Percentiles rank a stretch among this genome's conserved stretches.
phyloP scores from a whole-genome alignment of 306 rosid species.

The Vicia villosa region DNA sequence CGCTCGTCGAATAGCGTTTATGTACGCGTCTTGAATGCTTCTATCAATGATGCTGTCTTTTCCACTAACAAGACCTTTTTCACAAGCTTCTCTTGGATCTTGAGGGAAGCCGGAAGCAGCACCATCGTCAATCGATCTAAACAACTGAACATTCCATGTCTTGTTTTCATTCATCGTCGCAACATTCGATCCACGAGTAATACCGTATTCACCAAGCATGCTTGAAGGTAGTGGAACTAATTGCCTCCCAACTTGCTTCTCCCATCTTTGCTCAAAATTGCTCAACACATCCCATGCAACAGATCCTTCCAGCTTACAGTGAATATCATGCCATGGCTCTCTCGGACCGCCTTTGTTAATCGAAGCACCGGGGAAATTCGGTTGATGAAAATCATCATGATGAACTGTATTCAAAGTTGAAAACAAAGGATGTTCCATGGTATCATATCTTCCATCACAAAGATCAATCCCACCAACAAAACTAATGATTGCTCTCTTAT shows the following conservation, averaged over 20 bases:
- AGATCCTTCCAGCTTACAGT: constrained; percentile 75
- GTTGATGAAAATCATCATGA: constrained; percentile 76
- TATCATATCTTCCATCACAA: constrained; percentile 87
- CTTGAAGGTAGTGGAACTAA: constrained; percentile 41
- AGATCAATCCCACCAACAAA: constrained; percentile 88
- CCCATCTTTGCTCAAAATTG: constrained; percentile 89
- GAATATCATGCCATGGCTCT: constrained; percentile 98
- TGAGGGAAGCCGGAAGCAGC: constrained; percentile 73
- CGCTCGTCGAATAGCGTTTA: constrained; percentile 76
- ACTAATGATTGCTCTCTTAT: constrained; percentile 54
- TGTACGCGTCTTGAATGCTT: constrained; percentile 83
- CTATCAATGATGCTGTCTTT: constrained; percentile 68
- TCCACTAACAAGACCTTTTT: constrained; percentile 68
- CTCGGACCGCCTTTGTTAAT: constrained; percentile 85
- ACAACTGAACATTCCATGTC: constrained; percentile 77
- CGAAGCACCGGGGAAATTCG: constrained; percentile 68
- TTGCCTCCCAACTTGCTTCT: constrained; percentile 54
- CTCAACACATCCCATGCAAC: constrained; percentile 79
- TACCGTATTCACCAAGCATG: constrained; percentile 32
- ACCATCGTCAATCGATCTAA: constrained; percentile 84
- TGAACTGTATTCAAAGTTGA: constrained; percentile 55
- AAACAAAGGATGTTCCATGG: constrained; percentile 66
- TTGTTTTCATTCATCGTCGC: constrained; percentile 36
- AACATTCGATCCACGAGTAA: constrained; percentile 33
- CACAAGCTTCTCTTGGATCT: constrained; percentile 45